A percentile compares a stretch with the other conserved stretches of the same genome.
Conservation (phyloP, 2,329 filamentous ascomycete species). For the Knufia petricola region DNA sequence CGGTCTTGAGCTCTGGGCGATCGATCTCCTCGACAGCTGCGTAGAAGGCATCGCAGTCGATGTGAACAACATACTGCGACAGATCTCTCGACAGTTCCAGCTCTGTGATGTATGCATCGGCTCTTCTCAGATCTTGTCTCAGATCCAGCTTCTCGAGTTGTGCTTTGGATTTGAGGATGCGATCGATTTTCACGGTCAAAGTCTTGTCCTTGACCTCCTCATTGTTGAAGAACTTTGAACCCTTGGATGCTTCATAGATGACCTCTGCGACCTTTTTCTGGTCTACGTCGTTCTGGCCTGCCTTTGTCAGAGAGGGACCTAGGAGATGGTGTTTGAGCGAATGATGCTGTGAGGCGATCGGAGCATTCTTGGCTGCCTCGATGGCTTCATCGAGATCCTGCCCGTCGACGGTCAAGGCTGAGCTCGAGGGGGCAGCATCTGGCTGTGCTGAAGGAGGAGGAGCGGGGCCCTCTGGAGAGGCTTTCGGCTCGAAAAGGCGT, state of each 20-base stretch:
- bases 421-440: conserved; percentile 1
- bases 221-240: conserved; percentile 90
- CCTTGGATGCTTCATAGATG: conserved; percentile 94
- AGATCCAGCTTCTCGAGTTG: conserved; percentile 69
- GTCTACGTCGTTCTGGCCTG: conserved; percentile 87
- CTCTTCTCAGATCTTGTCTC: conserved; percentile 59
- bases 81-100: conserved; percentile 72
- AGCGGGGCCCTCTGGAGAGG: not conserved
- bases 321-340: conserved; percentile 84
- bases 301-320: conserved; percentile 85
- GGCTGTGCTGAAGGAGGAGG: conserved; percentile 1
- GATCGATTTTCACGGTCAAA: conserved; percentile 75
- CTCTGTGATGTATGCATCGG: conserved; percentile 70
- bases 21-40: conserved; percentile 84
- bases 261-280: conserved; percentile 90
- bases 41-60: conserved; percentile 97
- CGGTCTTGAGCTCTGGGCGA: conserved; percentile 69
- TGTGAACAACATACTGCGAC: conserved; percentile 74
- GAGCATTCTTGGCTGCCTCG: conserved; percentile 8
- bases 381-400: conserved; percentile 10
- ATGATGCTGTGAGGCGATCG: conserved; percentile 34
- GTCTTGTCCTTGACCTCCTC: conserved; percentile 74
- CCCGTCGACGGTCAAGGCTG: conserved; percentile 6
- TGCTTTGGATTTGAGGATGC: conserved; percentile 64
- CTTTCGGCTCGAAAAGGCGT: not conserved